Base-by-base conservation (phyloP, 140 eudicot species). In the Anethum foeniculum region DNA sequence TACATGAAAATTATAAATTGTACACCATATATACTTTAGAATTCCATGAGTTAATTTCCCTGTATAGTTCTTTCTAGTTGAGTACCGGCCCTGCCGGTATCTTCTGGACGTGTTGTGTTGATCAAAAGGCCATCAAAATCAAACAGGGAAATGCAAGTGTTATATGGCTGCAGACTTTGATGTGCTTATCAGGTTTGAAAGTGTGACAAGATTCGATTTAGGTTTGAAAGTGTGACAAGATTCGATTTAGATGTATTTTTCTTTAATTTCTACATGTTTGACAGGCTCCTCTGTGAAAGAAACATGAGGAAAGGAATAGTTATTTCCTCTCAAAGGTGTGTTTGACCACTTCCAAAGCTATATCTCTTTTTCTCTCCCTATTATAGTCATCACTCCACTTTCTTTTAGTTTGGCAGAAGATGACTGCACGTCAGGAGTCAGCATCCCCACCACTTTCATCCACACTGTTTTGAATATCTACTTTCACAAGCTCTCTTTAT, bases 321-420 rank as follows among this genome's bases (percentile, higher is more conserved):
- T 8, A 1, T 56, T 62, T 62, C 36, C 68, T 60, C 68, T 60
- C 68, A 60, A 60, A 60, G 6, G 1, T 60, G 32, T 27, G 71
- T 62, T 62, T 62, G 71, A 62, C 71, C 71, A 62, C 36, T 62
- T 3, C 16, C 18, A 62, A 62, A 62, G 36, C 71, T 25, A 2
- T 5, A 0, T 10, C 36, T 62, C 71, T 62, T 27, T 62, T 25
- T 62, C 18, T n/a, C 30, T 21, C 68, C 5, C 14, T 9, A 4
- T 6, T 47, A 13, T 23, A 21, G 36, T 62, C 71, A 62, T 25
- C 36, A 62, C 71, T 27, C 71, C 71, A 62, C 71, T 62, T 62
- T 62, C 71, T 25, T 62, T 62, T 27, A 62, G 71, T 62, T 62
- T 62, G 71, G 71, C 71, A 62, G 71, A 62, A 62, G 71, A 27